Evolutionary conservation across 2,329 filamentous ascomycete species (phyloP).

Genomic region (Colletotrichum cuscutae): DNA sequence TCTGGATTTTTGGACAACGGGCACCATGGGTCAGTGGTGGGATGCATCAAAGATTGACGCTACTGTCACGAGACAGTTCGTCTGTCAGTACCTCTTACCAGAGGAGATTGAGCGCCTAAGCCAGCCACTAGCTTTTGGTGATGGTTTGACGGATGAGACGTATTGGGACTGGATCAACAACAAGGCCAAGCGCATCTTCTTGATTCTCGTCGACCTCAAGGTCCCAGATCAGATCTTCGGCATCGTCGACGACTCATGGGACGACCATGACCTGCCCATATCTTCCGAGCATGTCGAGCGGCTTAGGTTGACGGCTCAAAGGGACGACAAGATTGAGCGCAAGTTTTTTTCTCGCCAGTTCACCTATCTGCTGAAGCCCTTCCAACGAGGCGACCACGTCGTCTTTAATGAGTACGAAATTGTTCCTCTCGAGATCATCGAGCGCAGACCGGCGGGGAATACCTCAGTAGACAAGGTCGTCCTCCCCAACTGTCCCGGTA

Average conservation of each 20-base stretch:
- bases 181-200: conserved; percentile 75
- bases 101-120: conserved; percentile 72
- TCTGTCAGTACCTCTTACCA: conserved; percentile 71
- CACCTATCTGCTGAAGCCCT: conserved; percentile 72
- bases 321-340: conserved; percentile 71
- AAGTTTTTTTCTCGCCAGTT: conserved; percentile 79
- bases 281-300: conserved; percentile 72
- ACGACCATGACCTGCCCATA: conserved; percentile 79
- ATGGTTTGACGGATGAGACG: conserved; percentile 75
- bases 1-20: background rate
- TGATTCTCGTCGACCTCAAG: conserved; percentile 76
- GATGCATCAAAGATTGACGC: conserved; percentile 75
- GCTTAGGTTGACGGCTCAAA: conserved; percentile 67
- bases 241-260: conserved; percentile 80
- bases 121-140: conserved; percentile 73
- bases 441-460: conserved; percentile 60
- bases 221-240: conserved; percentile 80
- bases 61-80: conserved; percentile 75
- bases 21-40: conserved; percentile 67
- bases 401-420: conserved; percentile 75
- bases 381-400: conserved; percentile 69
- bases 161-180: conserved; percentile 83
- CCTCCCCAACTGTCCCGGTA: conserved; percentile 69
- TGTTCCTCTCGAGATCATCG: conserved; percentile 74
- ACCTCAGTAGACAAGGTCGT: conserved; percentile 67